phyloP scores from a whole-genome alignment of 352 stramenopile species.

The Pythium aristosporum region DNA sequence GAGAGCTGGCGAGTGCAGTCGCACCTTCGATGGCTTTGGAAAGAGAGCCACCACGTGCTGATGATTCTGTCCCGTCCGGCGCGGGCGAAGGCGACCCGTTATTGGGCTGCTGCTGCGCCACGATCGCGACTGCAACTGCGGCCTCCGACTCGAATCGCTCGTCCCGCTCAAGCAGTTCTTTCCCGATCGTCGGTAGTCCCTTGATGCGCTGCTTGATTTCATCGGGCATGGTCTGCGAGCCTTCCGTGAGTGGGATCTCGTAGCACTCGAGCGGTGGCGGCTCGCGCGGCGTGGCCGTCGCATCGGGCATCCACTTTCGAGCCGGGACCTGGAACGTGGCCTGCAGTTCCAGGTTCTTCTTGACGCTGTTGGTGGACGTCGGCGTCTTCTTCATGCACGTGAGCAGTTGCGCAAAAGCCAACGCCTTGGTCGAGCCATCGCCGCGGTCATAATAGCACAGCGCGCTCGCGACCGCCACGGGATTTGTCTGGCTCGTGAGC shows the following conservation, averaged over 20 bases:
- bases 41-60: neutral
- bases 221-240: constrained; percentile 43
- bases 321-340: constrained; percentile 58
- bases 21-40: neutral
- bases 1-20: neutral
- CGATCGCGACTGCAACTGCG: neutral
- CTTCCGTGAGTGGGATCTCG: constrained; percentile 60
- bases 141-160: constrained; percentile 20
- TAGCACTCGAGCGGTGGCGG: constrained; percentile 53
- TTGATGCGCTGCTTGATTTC: constrained; percentile 55
- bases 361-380: constrained; percentile 39
- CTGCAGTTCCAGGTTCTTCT: constrained; percentile 70
- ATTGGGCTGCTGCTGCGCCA: neutral
- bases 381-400: constrained; percentile 61
- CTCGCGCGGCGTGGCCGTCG: constrained; percentile 41
- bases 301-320: constrained; percentile 57
- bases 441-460: constrained; percentile 48
- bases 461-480: neutral
- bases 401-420: constrained; percentile 46
- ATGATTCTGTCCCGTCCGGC: neutral
- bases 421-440: constrained; percentile 19
- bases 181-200: constrained; percentile 37
- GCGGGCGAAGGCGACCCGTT: neutral
- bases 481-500: constrained; percentile 8
- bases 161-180: constrained; percentile 52